phyloP scores from a whole-genome alignment of 2,329 filamentous ascomycete species.

The Coniochaeta prunicola region DNA sequence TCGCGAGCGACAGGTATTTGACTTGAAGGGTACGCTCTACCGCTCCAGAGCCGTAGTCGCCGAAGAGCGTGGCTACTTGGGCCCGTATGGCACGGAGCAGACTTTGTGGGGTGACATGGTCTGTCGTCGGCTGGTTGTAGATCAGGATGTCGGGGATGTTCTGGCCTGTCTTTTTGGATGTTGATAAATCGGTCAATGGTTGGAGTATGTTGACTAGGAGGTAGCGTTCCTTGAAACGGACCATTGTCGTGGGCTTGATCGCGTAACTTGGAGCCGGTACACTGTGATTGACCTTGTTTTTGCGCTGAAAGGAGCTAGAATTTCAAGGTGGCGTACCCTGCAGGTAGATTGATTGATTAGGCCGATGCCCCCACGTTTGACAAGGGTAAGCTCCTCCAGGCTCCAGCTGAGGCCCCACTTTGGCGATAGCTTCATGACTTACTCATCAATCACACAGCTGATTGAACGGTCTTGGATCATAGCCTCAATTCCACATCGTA shows the following conservation, averaged over 20 bases:
- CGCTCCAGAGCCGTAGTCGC: constrained; percentile 79
- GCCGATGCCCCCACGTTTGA: background rate
- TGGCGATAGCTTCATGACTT: too few species aligned
- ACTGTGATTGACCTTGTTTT: background rate
- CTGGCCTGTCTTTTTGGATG: constrained; percentile 19
- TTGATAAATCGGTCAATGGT: constrained; percentile 44
- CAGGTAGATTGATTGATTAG: too few species aligned
- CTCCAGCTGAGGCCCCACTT: too few species aligned
- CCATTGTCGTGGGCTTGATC: constrained; percentile 51
- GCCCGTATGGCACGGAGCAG: constrained; percentile 65
- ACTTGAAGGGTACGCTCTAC: constrained; percentile 66
- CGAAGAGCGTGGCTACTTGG: constrained; percentile 67
- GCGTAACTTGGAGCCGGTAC: background rate
- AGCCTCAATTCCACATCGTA: background rate
- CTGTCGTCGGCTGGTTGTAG: constrained; percentile 72
- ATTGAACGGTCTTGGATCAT: background rate
- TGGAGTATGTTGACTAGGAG: constrained; percentile 93
- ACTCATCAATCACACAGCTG: background rate
- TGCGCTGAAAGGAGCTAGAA: background rate
- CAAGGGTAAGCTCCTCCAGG: background rate
- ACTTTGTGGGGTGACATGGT: constrained; percentile 57
- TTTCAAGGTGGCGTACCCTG: background rate
- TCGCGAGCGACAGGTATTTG: constrained; percentile 88
- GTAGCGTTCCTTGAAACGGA: constrained; percentile 93
- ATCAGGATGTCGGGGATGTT: constrained; percentile 54